Base-by-base conservation (phyloP, 176 grass and related monocot species). In the Rhynchospora tenuis region DNA sequence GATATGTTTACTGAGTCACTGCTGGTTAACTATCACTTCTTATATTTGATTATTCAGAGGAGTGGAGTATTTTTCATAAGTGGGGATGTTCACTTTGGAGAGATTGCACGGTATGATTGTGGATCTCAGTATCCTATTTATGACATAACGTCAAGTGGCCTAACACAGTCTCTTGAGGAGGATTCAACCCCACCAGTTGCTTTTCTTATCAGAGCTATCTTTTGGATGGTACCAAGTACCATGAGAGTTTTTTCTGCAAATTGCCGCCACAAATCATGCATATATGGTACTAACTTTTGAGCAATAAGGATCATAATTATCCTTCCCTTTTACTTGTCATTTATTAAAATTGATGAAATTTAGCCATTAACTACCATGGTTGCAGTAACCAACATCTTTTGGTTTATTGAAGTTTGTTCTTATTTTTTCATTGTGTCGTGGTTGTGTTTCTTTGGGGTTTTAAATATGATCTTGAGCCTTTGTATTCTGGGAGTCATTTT, bases 71-170 rank as follows among this genome's bases (percentile, higher is more conserved):
- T 95, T 78, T 98, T 98, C 74, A 79, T 91, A 81, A 98, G 95
- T 82, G 95, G 92, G 13, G 95, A 98, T 91, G 86, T 98, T 84
- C 95, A 98, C 77, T 98, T 93, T 82, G 95, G 95, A 90, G 95
- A 98, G 86, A 95, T 98, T n/a, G 5, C 87, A 59, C 89, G 89
- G 62, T 94, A 93, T 45, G 90, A 98, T 23, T 98, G 89, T 86
- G 92, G 90, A 68, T 48, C 60, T 83, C 73, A 80, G 45, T 98
- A 91, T 90, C 91, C 95, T 52, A 74, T 90, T 5, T 98, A 95
- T 42, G 95, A 98, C 84, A 87, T 98, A 87, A 98, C 95, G 54
- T 95, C 92, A 64, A 98, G 95, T 84, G 95, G 95, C 61, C 86
- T 94, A 68, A 98, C 95, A 80, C 92, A 92, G 74, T 94, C 95